These are phyloP conservation scores for Nothomitra cinnamomea DNA, from an alignment of 2,329 filamentous ascomycete genomes.

Conservation along the genomic window DNA sequence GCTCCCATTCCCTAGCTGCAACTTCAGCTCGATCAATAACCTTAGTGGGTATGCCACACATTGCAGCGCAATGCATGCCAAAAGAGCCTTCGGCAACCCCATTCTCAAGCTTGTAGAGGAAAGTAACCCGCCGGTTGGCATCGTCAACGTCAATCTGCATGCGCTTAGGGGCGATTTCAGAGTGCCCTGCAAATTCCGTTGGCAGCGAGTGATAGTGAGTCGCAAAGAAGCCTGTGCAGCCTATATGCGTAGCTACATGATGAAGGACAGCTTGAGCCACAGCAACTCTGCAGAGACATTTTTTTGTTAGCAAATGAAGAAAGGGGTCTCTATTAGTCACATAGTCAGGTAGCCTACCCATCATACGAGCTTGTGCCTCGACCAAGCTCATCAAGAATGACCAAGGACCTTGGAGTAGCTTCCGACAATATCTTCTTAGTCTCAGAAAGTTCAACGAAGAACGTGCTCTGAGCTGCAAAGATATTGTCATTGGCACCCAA, in stretches of 20 bases:
- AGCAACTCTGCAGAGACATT: slow-evolving; percentile 43
- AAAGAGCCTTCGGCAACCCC: slow-evolving; percentile 94
- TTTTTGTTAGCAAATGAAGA: background rate
- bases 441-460: slow-evolving; percentile 93
- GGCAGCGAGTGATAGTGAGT: slow-evolving; percentile 94
- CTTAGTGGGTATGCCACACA: slow-evolving; percentile 79
- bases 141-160: slow-evolving; percentile 96
- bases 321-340: background rate
- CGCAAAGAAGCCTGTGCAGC: slow-evolving; percentile 89
- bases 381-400: slow-evolving; percentile 92
- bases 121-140: slow-evolving; percentile 70
- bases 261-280: slow-evolving; percentile 96
- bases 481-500: slow-evolving; percentile 98
- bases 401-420: slow-evolving; percentile 81
- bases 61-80: slow-evolving; percentile 96
- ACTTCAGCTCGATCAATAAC: slow-evolving; percentile 78
- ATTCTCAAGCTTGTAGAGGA: slow-evolving; percentile 83
- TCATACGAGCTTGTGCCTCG: slow-evolving; percentile 92
- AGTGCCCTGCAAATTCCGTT: slow-evolving; percentile 75
- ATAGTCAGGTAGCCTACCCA: slow-evolving; percentile 20
- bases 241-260: slow-evolving; percentile 82
- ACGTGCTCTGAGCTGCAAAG: slow-evolving; percentile 92
- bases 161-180: slow-evolving; percentile 67
- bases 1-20: slow-evolving; percentile 85
- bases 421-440: slow-evolving; percentile 96